Evolutionary conservation across 1,284 basidiomycete genomes (phyloP).

Genomic region (Crucibulum cyathiforme): DNA sequence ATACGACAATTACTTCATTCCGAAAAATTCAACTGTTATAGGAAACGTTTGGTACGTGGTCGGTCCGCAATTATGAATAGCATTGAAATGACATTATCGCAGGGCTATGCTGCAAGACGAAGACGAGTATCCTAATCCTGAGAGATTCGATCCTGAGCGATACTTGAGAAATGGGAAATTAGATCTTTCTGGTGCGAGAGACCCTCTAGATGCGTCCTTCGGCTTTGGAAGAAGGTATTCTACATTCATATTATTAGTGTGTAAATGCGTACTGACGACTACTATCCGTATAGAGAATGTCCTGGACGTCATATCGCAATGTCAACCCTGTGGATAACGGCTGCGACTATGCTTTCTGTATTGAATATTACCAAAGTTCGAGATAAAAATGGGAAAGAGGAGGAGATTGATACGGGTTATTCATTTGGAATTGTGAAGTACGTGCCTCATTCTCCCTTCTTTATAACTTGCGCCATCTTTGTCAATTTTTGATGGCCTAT

Average conservation of each 20-base stretch:
- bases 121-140: constrained; percentile 42
- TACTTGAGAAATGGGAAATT: constrained; percentile 37
- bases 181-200: constrained; percentile 22
- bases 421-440: constrained; percentile 15
- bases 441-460: neutral
- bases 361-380: constrained; percentile 31
- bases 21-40: constrained; percentile 39
- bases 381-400: constrained; percentile 23
- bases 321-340: constrained; percentile 35
- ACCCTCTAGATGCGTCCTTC: constrained; percentile 32
- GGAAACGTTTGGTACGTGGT: constrained; percentile 15
- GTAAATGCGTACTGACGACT: neutral
- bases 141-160: constrained; percentile 45
- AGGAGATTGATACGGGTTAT: constrained; percentile 24
- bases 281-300: constrained; percentile 40
- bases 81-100: neutral
- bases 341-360: constrained; percentile 34
- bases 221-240: constrained; percentile 43
- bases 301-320: constrained; percentile 48
- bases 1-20: constrained; percentile 43
- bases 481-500: too few relatives aligned
- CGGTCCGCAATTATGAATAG: neutral
- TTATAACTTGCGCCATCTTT: too few relatives aligned
- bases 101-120: constrained; percentile 49
- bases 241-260: neutral